A percentile compares a stretch with the other conserved stretches of the same genome.
Conservation (phyloP, 805 yeast genomes). For the Saturnispora galanensis region DNA sequence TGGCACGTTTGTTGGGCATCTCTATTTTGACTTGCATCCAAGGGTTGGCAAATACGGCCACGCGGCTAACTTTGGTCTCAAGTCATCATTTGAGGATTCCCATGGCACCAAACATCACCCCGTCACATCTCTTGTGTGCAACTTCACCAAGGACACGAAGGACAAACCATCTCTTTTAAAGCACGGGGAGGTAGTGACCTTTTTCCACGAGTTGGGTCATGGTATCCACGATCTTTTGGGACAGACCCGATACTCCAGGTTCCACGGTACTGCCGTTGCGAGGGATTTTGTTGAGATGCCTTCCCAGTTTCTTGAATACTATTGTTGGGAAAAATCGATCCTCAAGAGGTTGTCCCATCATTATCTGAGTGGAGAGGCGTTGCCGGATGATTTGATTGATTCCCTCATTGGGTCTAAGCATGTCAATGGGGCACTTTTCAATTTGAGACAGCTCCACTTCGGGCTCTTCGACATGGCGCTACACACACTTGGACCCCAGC, state of each 20-base stretch:
- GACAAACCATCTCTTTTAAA: slow-evolving; percentile 66
- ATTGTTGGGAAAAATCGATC: slow-evolving; percentile 71
- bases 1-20: slow-evolving; percentile 56
- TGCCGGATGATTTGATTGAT: slow-evolving; percentile 47
- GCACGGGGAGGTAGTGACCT: slow-evolving; percentile 71
- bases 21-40: slow-evolving; percentile 76
- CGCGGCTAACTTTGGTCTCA: slow-evolving; percentile 72
- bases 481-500: slow-evolving; percentile 36
- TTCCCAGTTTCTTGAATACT: slow-evolving; percentile 79
- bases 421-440: slow-evolving; percentile 65
- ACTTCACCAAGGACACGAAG: slow-evolving; percentile 65
- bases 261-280: slow-evolving; percentile 69
- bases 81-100: slow-evolving; percentile 45
- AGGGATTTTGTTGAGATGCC: slow-evolving; percentile 91
- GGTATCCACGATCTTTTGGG: slow-evolving; percentile 77
- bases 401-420: slow-evolving; percentile 56
- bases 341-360: slow-evolving; percentile 55
- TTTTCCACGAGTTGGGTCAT: slow-evolving; percentile 86
- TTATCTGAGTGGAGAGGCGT: slow-evolving; percentile 43
- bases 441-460: slow-evolving; percentile 68
- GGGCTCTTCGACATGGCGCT: slow-evolving; percentile 69
- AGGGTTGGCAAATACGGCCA: slow-evolving; percentile 83
- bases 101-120: slow-evolving; percentile 49
- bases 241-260: slow-evolving; percentile 50
- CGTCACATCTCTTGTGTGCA: slow-evolving; percentile 72